phyloP scores from a whole-genome alignment of 352 stramenopile genomes.

The Globisporangium orthogonon region DNA sequence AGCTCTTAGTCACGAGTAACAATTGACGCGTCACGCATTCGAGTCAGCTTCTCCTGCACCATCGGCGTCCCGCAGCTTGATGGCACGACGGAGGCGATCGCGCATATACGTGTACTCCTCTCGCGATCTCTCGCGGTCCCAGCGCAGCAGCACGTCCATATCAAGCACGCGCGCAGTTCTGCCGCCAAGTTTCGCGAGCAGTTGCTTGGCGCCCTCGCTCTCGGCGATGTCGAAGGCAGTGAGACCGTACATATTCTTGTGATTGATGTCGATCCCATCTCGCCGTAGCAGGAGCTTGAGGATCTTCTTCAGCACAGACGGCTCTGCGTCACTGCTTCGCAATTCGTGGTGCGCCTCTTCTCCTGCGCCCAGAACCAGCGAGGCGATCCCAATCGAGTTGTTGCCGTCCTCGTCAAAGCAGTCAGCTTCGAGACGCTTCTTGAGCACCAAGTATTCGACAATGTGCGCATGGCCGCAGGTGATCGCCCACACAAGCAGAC shows the following conservation, averaged over 20 bases:
- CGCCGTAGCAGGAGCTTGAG: constrained; percentile 20
- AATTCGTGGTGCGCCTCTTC: not conserved
- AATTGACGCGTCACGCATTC: constrained; percentile 18
- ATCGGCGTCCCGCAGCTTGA: constrained; percentile 13
- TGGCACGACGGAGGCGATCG: constrained; percentile 19
- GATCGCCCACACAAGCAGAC: constrained; percentile 65
- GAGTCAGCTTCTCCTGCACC: not conserved
- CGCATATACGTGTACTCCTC: constrained; percentile 40
- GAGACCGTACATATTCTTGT: constrained; percentile 66
- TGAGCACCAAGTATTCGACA: constrained; percentile 42
- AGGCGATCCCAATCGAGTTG: constrained; percentile 49
- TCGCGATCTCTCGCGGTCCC: constrained; percentile 41
- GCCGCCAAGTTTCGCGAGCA: constrained; percentile 36
- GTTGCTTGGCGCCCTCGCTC: constrained; percentile 27
- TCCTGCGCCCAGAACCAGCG: constrained; percentile 26
- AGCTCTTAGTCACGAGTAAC: constrained; percentile 37
- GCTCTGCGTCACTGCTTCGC: not conserved
- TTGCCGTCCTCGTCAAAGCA: constrained; percentile 75
- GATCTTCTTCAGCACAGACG: constrained; percentile 18
- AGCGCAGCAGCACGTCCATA: constrained; percentile 41
- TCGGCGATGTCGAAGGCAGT: constrained; percentile 53
- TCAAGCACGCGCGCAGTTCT: constrained; percentile 32
- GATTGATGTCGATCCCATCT: constrained; percentile 48
- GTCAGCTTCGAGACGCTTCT: constrained; percentile 36
- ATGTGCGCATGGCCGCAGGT: constrained; percentile 28